phyloP scores from a whole-genome alignment of 441 rosid genomes.

The Arabidopsis lyrata region DNA sequence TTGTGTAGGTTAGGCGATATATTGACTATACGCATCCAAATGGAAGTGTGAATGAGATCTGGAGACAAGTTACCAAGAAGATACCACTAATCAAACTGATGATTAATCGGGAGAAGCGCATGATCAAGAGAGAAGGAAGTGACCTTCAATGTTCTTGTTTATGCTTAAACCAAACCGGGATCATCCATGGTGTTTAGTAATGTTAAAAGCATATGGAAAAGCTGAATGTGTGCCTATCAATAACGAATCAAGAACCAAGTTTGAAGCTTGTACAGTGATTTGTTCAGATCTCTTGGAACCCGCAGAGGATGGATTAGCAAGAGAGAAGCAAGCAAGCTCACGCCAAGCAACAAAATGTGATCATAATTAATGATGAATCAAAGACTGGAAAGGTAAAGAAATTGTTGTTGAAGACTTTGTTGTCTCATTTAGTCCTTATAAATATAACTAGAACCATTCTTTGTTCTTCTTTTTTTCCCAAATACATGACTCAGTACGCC shows the following conservation, averaged over 20 bases:
- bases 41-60: constrained; percentile 82
- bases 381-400: no score
- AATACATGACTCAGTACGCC: no score
- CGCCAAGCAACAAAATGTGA: no score
- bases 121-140: constrained; percentile 53
- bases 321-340: not conserved
- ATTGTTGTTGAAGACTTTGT: no score
- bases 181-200: constrained; percentile 15
- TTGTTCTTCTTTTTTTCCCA: no score
- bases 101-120: constrained; percentile 76
- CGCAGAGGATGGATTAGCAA: not conserved
- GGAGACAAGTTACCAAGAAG: constrained; percentile 81
- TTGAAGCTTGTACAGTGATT: not conserved
- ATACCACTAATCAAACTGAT: constrained; percentile 71
- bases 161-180: constrained; percentile 65
- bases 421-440: no score
- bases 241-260: constrained; percentile 12
- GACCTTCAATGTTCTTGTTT: constrained; percentile 69
- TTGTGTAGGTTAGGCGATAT: constrained; percentile 69
- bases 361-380: no score
- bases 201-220: not conserved
- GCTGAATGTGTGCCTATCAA: not conserved
- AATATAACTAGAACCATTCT: no score
- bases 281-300: not conserved
- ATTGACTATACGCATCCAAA: constrained; percentile 62